phyloP scores from a whole-genome alignment of 345 rosid species.

The Angophora floribunda region DNA sequence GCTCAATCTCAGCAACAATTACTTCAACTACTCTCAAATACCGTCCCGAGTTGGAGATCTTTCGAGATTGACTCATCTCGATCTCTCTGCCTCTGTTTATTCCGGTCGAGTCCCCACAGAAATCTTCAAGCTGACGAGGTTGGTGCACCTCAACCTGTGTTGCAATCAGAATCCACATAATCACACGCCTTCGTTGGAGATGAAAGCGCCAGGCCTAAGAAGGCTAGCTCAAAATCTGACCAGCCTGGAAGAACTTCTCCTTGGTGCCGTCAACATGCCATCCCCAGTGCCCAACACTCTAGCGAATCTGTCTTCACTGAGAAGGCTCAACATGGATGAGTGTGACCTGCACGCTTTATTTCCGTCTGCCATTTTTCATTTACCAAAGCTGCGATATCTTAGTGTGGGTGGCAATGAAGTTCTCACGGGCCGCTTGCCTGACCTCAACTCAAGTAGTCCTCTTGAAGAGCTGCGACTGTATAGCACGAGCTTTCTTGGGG shows the following conservation, averaged over 20 bases:
- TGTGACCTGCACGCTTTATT: neutral
- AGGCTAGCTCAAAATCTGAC: neutral
- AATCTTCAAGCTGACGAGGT: conserved; percentile 2
- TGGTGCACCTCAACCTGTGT: neutral
- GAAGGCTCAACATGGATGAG: neutral
- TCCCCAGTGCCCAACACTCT: neutral
- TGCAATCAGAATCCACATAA: neutral
- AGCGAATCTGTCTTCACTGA: neutral
- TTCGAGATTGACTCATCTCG: neutral
- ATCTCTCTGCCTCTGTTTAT: neutral
- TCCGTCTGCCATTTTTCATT: neutral
- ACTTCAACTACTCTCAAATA: neutral
- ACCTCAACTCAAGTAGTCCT: neutral
- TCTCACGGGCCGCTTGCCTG: neutral
- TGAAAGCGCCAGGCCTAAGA: neutral
- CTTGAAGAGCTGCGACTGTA: neutral
- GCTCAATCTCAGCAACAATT: neutral
- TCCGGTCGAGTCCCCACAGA: conserved; percentile 5
- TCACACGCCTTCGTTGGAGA: neutral
- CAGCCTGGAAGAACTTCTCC: neutral
- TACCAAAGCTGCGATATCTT: neutral
- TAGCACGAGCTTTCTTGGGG: neutral
- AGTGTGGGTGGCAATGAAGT: neutral
- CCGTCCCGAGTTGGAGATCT: conserved; percentile 1
- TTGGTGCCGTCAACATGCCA: neutral